These are phyloP conservation scores for Cetradonia linearis DNA, from an alignment of 495 filamentous ascomycete species.

Conservation along the genomic window DNA sequence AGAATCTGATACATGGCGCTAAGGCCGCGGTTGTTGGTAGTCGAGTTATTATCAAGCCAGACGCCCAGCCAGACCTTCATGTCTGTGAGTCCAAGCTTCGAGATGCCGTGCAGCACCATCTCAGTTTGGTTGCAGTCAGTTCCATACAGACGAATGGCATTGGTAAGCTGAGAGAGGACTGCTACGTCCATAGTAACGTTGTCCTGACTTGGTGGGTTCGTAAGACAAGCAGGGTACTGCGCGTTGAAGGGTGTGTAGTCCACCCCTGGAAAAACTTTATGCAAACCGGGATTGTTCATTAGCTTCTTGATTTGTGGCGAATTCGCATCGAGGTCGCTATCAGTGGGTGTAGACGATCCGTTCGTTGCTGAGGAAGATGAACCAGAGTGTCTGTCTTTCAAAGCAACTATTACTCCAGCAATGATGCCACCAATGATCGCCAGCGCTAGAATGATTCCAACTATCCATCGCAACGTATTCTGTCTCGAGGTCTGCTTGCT, in stretches of 20 bases:
- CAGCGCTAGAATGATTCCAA: slow-evolving; percentile 49
- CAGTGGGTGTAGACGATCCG: slow-evolving; percentile 35
- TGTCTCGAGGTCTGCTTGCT: slow-evolving; percentile 46
- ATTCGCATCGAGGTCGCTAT: slow-evolving; percentile 59
- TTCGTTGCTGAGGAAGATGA: slow-evolving; percentile 23
- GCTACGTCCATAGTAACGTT: slow-evolving; percentile 90
- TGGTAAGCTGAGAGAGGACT: slow-evolving; percentile 82
- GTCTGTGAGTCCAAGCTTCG: slow-evolving; percentile 57
- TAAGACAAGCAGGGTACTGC: slow-evolving; percentile 78
- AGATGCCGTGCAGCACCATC: slow-evolving; percentile 80
- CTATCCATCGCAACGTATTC: slow-evolving; percentile 63
- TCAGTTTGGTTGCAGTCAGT: slow-evolving; percentile 98
- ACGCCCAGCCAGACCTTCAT: slow-evolving; percentile 95
- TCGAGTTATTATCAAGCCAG: slow-evolving; percentile 78
- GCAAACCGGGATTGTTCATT: slow-evolving; percentile 67
- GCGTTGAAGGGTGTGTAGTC: slow-evolving; percentile 91
- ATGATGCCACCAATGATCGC: slow-evolving; percentile 59
- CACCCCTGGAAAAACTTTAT: slow-evolving; percentile 94
- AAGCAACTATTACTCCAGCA: slow-evolving; percentile 70
- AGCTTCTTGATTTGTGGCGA: slow-evolving; percentile 72
- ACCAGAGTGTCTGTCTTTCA: slow-evolving; percentile 26
- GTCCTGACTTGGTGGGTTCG: slow-evolving; percentile 74
- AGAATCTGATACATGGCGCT: slow-evolving; percentile 71
- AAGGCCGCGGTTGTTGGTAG: slow-evolving; percentile 75
- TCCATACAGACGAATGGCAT: slow-evolving; percentile 82